phyloP scores from a whole-genome alignment of 169 alveolate species.

The Plasmodium cynomolgi region DNA sequence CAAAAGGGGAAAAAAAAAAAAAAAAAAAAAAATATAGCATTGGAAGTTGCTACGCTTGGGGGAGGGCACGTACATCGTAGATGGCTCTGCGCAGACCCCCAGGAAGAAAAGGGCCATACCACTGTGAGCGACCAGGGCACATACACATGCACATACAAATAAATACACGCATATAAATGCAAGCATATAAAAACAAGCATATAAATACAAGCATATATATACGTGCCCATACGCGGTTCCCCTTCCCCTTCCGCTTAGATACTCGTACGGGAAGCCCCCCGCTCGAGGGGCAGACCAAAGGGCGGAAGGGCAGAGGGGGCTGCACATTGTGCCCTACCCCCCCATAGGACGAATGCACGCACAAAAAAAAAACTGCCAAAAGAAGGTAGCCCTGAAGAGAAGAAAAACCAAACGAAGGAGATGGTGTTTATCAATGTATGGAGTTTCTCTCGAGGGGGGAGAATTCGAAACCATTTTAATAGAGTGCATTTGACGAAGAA shows the following conservation, averaged over 20 bases:
- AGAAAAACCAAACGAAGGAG: neutral
- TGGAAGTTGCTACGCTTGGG: neutral
- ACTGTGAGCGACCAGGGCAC: neutral
- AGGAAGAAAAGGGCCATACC: neutral
- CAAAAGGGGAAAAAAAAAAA: neutral
- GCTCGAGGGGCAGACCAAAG: neutral
- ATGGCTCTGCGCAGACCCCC: neutral
- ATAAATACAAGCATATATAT: conserved; percentile 1
- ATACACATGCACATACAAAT: neutral
- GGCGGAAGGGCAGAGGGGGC: neutral
- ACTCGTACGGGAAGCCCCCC: neutral
- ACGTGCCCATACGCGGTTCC: neutral
- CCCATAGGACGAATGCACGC: neutral
- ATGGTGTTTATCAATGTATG: neutral
- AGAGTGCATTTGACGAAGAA: neutral
- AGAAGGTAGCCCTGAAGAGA: neutral
- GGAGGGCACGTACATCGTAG: neutral
- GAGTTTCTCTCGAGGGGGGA: neutral
- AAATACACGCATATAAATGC: neutral
- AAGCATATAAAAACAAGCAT: no score
- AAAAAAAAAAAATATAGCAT: neutral
- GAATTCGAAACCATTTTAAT: neutral
- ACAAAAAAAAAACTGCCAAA: neutral
- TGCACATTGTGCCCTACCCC: neutral
- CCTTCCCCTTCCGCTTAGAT: neutral